phyloP scores from a whole-genome alignment of 1,284 basidiomycete species.

The Ustilago nuda region DNA sequence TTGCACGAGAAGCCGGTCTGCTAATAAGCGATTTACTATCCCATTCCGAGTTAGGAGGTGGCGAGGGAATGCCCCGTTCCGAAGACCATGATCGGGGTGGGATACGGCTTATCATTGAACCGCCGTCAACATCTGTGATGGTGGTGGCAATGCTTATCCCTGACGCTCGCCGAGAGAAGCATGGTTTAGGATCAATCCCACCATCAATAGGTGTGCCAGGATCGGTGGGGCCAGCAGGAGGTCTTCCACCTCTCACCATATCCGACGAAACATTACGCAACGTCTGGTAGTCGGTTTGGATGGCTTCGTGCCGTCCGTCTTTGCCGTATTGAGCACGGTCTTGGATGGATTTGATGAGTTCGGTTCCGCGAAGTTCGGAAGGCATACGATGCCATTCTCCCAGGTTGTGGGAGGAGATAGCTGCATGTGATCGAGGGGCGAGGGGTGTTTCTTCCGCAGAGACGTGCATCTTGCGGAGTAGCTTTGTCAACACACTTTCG shows the following conservation, averaged over 20 bases:
- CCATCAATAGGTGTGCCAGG: slow-evolving; percentile 14
- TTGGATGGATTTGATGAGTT: slow-evolving; percentile 45
- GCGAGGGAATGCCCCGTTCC: slow-evolving; percentile 42
- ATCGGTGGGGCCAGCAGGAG: slow-evolving; percentile 17
- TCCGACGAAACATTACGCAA: slow-evolving; percentile 12
- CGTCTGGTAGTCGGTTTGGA: slow-evolving; percentile 22
- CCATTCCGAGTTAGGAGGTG: slow-evolving; percentile 58
- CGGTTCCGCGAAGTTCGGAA: slow-evolving; percentile 29
- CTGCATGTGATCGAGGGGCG: slow-evolving; percentile 31
- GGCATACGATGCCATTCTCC: slow-evolving; percentile 48
- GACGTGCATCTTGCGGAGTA: slow-evolving; percentile 46
- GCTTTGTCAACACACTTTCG: slow-evolving; percentile 40
- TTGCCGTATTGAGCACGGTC: slow-evolving; percentile 39
- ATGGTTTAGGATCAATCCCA: slow-evolving; percentile 20
- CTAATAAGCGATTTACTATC: slow-evolving; percentile 39
- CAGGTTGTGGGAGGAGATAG: slow-evolving; percentile 24
- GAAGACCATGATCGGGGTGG: slow-evolving; percentile 58
- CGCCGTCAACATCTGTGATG: slow-evolving; percentile 25
- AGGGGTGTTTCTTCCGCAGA: slow-evolving; percentile 26
- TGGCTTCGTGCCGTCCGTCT: slow-evolving; percentile 46
- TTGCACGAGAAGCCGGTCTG: slow-evolving; percentile 38
- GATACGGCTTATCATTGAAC: slow-evolving; percentile 41
- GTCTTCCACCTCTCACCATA: slow-evolving; percentile 31
- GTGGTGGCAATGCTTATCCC: slow-evolving; percentile 34
- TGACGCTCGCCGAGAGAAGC: slow-evolving; percentile 31